phyloP scores from a whole-genome alignment of 2,329 filamentous ascomycete species.

The Blastomyces silverae region DNA sequence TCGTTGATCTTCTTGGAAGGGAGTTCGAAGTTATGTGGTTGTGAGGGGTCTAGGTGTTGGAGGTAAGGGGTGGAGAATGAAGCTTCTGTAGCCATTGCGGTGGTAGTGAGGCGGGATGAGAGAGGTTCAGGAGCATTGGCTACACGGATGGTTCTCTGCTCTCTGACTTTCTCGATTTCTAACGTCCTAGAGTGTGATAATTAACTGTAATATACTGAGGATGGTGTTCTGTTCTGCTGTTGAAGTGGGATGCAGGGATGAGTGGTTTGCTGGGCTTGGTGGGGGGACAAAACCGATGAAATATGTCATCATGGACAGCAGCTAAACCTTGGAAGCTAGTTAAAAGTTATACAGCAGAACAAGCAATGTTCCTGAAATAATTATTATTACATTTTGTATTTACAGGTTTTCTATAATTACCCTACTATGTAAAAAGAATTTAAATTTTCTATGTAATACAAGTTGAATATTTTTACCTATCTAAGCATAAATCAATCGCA shows the following conservation, averaged over 20 bases:
- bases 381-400: too few relatives aligned
- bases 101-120: background rate
- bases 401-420: too few relatives aligned
- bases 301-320: background rate
- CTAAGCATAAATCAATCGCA: too few relatives aligned
- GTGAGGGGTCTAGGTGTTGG: conserved; percentile 42
- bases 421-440: too few relatives aligned
- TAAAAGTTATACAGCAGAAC: too few relatives aligned
- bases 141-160: background rate
- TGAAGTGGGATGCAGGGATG: background rate
- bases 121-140: background rate
- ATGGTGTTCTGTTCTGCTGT: too few relatives aligned
- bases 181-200: background rate
- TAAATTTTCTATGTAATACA: too few relatives aligned
- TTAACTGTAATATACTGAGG: background rate
- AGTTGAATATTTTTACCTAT: too few relatives aligned
- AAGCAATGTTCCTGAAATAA: too few relatives aligned
- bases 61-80: conserved; percentile 34
- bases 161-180: background rate
- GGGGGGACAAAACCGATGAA: background rate
- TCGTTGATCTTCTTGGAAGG: conserved; percentile 81
- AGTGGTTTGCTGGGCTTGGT: background rate
- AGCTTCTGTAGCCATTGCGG: background rate
- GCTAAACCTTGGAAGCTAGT: too few relatives aligned
- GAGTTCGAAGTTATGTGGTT: conserved; percentile 53